Conservation (phyloP, 768 basidiomycete species). For the Agrocybe praecox region DNA sequence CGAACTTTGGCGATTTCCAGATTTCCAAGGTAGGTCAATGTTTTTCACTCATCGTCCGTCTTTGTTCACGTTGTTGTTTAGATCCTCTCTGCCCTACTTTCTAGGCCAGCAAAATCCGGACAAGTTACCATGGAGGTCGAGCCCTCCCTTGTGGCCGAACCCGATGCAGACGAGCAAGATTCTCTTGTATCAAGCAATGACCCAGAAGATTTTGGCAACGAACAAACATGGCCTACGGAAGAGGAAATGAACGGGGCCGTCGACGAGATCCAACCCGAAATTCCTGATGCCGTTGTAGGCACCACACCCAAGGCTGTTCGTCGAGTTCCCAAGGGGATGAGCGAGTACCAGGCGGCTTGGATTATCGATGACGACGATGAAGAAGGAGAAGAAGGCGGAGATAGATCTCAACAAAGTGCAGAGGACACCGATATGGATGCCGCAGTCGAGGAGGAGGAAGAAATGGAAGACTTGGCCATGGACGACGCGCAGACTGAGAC, state of each 20-base stretch:
- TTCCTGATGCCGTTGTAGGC: slow-evolving; percentile 68
- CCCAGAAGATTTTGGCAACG: slow-evolving; percentile 88
- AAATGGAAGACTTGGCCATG: slow-evolving; percentile 58
- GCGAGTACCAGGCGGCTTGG: slow-evolving; percentile 97
- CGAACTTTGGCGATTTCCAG: slow-evolving; percentile 87
- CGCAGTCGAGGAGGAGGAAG: slow-evolving; percentile 58
- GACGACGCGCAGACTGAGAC: slow-evolving; percentile 65
- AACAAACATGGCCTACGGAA: slow-evolving; percentile 99
- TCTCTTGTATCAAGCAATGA: slow-evolving; percentile 87
- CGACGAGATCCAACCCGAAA: slow-evolving; percentile 27
- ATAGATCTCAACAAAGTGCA: slow-evolving; percentile 42
- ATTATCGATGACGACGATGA: slow-evolving; percentile 83
- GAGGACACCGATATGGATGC: slow-evolving; percentile 36
- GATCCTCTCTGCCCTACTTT: slow-evolving; percentile 70
- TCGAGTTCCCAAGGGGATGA: slow-evolving; percentile 92
- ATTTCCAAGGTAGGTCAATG: slow-evolving; percentile 63
- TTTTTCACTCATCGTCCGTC: neutral
- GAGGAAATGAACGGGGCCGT: slow-evolving; percentile 76
- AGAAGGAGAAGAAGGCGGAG: slow-evolving; percentile 50
- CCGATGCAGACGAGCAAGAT: slow-evolving; percentile 68
- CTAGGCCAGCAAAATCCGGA: slow-evolving; percentile 35
- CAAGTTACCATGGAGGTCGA: slow-evolving; percentile 69
- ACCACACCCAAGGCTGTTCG: slow-evolving; percentile 83
- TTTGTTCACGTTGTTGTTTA: slow-evolving; percentile 27
- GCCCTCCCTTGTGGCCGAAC: slow-evolving; percentile 63